These are phyloP conservation scores for Fistulina hepatica DNA, from an alignment of 1,284 basidiomycete species.

Conservation along the genomic window DNA sequence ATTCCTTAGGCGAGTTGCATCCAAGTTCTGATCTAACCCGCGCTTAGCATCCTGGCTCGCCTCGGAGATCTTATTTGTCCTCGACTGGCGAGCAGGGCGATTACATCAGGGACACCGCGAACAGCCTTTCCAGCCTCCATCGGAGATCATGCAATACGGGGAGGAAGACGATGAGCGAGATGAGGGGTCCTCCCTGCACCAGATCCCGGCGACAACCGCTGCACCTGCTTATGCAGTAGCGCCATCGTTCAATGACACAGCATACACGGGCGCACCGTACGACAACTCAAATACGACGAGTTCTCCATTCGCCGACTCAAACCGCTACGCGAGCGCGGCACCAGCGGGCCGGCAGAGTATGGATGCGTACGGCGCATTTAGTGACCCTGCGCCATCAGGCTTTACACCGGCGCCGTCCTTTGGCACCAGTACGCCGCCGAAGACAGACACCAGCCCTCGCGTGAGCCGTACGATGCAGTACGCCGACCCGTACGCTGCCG, in stretches of 20 bases:
- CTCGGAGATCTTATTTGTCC: constrained; percentile 47
- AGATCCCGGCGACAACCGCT: constrained; percentile 30
- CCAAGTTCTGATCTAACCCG: no score
- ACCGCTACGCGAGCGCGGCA: constrained; percentile 31
- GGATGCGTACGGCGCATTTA: constrained; percentile 82
- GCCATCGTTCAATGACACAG: no score
- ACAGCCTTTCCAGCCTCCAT: constrained; percentile 54
- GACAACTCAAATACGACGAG: constrained; percentile 28
- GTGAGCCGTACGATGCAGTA: constrained; percentile 84
- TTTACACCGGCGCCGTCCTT: constrained; percentile 25
- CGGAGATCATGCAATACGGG: constrained; percentile 31
- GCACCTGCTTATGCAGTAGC: constrained; percentile 19
- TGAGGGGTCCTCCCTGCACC: constrained; percentile 37
- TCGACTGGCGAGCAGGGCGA: constrained; percentile 68
- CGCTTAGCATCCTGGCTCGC: constrained; percentile 53
- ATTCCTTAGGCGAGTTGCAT: constrained; percentile 8
- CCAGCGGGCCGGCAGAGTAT: constrained; percentile 52
- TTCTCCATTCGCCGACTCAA: constrained; percentile 44
- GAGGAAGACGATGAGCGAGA: constrained; percentile 34
- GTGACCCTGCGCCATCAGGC: constrained; percentile 67
- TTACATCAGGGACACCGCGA: constrained; percentile 41
- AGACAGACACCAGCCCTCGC: constrained; percentile 33
- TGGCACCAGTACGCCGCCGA: constrained; percentile 16
- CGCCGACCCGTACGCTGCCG: constrained; percentile 70
- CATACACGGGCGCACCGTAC: constrained; percentile 19